phyloP scores from a whole-genome alignment of 257 asterid species.

The Nicotiana tomentosiformis region DNA sequence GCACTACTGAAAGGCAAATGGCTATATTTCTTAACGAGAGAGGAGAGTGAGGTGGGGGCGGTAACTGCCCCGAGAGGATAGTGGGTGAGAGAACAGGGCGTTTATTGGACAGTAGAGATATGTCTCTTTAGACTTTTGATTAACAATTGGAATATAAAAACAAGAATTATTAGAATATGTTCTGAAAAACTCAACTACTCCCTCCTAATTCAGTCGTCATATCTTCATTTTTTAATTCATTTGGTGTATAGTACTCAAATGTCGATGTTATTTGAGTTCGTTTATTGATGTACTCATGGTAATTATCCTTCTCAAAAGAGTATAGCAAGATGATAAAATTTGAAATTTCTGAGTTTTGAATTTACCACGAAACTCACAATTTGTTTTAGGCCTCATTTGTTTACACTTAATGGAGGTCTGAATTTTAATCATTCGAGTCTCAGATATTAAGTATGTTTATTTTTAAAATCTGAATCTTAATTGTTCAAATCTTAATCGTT shows the following conservation, averaged over 20 bases:
- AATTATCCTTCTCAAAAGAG: background rate
- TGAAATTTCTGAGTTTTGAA: no score
- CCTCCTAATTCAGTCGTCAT: constrained; percentile 21
- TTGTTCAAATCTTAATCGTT: no score
- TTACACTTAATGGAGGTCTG: no score
- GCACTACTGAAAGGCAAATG: background rate
- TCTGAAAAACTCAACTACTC: constrained; percentile 36
- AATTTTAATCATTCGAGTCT: no score
- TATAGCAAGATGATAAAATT: no score
- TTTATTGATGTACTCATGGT: background rate
- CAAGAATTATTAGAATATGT: background rate
- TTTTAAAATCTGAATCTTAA: no score
- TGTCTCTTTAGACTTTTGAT: background rate
- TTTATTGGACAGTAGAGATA: constrained; percentile 33
- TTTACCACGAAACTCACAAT: no score
- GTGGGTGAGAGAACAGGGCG: constrained; percentile 9
- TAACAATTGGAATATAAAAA: background rate
- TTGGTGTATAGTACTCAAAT: background rate
- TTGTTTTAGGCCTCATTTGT: no score
- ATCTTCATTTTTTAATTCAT: background rate
- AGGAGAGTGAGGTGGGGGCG: background rate
- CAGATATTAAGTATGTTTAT: no score
- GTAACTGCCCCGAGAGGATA: constrained; percentile 39
- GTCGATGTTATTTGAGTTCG: background rate
- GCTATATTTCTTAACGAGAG: background rate